Evolutionary conservation across 2,329 filamentous ascomycete species (phyloP), one percentile per base, ranked within the genome.

Genomic region (Grosmannia clavigera): DNA sequence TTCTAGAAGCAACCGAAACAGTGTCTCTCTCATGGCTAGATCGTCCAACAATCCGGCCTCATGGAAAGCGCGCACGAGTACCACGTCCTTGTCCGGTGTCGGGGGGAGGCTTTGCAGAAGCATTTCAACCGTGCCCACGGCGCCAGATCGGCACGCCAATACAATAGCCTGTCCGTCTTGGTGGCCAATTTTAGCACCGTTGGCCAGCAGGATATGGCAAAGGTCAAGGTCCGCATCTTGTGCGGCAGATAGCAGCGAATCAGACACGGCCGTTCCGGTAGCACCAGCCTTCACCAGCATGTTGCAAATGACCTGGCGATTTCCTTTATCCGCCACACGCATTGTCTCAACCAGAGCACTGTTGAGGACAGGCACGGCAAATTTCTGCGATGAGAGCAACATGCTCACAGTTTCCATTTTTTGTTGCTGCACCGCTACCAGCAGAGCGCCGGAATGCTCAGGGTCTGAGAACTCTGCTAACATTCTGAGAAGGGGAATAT

Each of bases 31-130:
- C 48, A 73, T 76, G 58, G 72, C 73, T 5, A 83, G 67, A 61
- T 82, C 77, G 1, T 75, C 69, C 1, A 82, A 72, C 58, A 80
- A 76, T 0, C 78, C 81, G 0, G 81, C 79, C 2, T 79, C 80
- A 62, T 82, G 77, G 53, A 84, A 83, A 0, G 77, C 80, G 48
- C 74, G 73, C 35, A 76, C 73, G 3, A 83, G 67, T 0, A 76
- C 79, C 7, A 68, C 66, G 55, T 73, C 73, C 12, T 72, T 72
- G 0, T 75, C 67, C 4, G 73, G 66, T 0, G 66, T 68, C 29
- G 74, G 72, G 1, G 75, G 73, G 22, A 57, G 53, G 29, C 70
- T 73, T 0, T 58, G 43, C 25, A 84, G 68, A 0, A 84, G 69
- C 67, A 83, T 76, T 46, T 72, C 68, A 3, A 84, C 66, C 5